Percentiles rank a stretch among this genome's conserved stretches.
Evolutionary conservation across 176 grass and related monocot genomes (phyloP).

Genomic region (maize (Zea mays)): DNA sequence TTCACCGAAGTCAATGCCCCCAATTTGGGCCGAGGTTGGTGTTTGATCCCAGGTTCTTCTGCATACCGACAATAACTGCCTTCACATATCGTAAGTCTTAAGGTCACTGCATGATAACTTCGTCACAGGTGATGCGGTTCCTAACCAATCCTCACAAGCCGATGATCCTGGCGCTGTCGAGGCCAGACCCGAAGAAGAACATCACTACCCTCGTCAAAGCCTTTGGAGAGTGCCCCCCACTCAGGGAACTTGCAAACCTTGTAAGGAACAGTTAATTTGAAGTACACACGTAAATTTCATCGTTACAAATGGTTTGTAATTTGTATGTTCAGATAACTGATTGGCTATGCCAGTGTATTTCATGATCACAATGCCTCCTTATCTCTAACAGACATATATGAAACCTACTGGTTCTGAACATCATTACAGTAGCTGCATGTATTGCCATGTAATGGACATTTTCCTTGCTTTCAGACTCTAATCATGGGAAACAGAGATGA

Average conservation of each 20-base stretch:
- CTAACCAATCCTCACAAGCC: constrained; percentile 96
- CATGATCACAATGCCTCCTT: not conserved
- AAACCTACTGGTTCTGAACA: constrained; percentile 6
- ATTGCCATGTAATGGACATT: not conserved
- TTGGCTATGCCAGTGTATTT: not conserved
- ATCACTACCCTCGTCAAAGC: constrained; percentile 94
- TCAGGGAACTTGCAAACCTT: constrained; percentile 95
- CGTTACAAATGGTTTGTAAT: not conserved
- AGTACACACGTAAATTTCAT: not conserved
- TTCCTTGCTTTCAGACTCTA: constrained; percentile 48
- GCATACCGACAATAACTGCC: not conserved
- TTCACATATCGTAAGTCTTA: not conserved
- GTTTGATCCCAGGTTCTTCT: not conserved
- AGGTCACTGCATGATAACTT: constrained; percentile 15
- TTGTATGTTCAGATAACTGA: constrained; percentile 19
- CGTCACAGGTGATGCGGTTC: constrained; percentile 74
- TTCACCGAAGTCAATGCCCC: constrained; percentile 68
- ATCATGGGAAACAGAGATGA: constrained; percentile 99
- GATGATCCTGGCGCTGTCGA: constrained; percentile 86
- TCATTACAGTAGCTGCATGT: not conserved
- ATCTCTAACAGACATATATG: not conserved
- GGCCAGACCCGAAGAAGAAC: constrained; percentile 96
- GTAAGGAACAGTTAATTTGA: constrained; percentile 51
- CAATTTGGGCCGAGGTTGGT: constrained; percentile 91
- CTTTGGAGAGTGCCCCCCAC: constrained; percentile 80